A percentile compares a stretch with the other conserved stretches of the same genome.
These are phyloP conservation scores for Penicillium sp. DNA, from an alignment of 2,329 filamentous ascomycete genomes.

Conservation along the genomic window DNA sequence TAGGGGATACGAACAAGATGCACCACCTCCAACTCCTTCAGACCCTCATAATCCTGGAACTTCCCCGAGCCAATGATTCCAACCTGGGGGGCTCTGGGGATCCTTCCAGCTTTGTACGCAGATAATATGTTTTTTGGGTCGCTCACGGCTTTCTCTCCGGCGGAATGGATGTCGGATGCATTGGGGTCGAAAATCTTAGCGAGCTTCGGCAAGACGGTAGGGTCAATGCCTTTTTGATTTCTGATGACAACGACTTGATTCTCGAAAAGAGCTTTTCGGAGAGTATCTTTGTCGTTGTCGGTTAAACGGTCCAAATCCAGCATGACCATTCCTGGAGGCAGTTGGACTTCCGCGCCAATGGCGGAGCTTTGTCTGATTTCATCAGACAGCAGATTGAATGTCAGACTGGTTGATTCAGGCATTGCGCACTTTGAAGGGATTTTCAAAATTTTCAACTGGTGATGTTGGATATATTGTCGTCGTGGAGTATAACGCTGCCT, in stretches of 20 bases:
- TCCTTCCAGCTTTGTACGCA: slow-evolving; percentile 12
- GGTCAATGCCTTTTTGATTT: slow-evolving; percentile 11
- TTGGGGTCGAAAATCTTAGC: slow-evolving; percentile 13
- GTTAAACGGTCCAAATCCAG: slow-evolving; percentile 2
- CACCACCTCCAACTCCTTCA: slow-evolving; percentile 5
- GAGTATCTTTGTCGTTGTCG: slow-evolving; percentile 5
- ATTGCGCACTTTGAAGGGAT: background rate
- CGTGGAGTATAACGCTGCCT: background rate
- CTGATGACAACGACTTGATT: slow-evolving; percentile 13
- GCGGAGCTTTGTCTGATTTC: slow-evolving; percentile 7
- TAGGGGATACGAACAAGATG: slow-evolving; percentile 4
- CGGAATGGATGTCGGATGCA: slow-evolving; percentile 11
- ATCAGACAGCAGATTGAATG: slow-evolving; percentile 1
- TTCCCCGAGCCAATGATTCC: slow-evolving; percentile 11
- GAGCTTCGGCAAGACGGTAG: slow-evolving; percentile 3
- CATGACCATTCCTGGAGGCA: slow-evolving; percentile 6
- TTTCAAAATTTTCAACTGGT: background rate
- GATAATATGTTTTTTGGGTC: slow-evolving; percentile 12
- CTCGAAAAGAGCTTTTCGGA: slow-evolving; percentile 5
- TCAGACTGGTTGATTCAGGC: slow-evolving; percentile 4
- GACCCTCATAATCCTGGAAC: slow-evolving; percentile 11
- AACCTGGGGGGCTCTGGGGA: slow-evolving; percentile 9
- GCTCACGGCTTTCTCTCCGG: slow-evolving; percentile 13
- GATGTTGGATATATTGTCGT: background rate
- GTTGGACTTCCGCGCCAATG: slow-evolving; percentile 9